These are phyloP conservation scores for Kondoa subrosea DNA, from an alignment of 768 basidiomycete genomes.

Conservation along the genomic window DNA sequence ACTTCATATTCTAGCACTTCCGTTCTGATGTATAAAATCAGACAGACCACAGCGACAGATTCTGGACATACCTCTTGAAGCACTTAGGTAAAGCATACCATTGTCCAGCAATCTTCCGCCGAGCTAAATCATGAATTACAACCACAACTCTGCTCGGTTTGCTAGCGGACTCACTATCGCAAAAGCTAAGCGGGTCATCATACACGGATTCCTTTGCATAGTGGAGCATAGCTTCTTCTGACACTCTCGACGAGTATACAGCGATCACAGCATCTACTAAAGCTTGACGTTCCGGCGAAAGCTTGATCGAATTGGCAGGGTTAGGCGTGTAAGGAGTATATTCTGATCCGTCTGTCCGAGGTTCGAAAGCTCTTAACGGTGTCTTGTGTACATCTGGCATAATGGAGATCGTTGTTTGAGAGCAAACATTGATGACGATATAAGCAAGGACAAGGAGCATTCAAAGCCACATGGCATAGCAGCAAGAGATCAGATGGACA, in stretches of 20 bases:
- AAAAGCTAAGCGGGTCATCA: not conserved
- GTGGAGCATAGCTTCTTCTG: not conserved
- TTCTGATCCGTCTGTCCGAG: not conserved
- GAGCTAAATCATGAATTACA: not conserved
- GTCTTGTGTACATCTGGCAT: not conserved
- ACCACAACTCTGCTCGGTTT: not conserved
- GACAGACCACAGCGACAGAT: not conserved
- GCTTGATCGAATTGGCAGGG: not conserved
- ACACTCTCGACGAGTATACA: not conserved
- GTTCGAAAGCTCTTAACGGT: not conserved
- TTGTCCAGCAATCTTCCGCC: not conserved
- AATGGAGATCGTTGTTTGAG: too few species aligned
- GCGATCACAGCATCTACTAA: not conserved
- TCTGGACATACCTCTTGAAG: not conserved
- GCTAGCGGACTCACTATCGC: not conserved
- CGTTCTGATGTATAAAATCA: not conserved
- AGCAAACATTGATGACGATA: too few species aligned
- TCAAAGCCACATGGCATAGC: too few species aligned
- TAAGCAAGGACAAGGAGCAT: too few species aligned
- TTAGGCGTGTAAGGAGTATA: not conserved
- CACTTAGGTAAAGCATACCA: not conserved
- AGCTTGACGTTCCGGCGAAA: not conserved
- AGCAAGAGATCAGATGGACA: too few species aligned
- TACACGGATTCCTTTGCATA: not conserved
- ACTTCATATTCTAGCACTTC: not conserved